Percentiles rank a stretch among this genome's conserved stretches.
phyloP scores from a whole-genome alignment of 352 stramenopile species.

The Pythium periplocum region DNA sequence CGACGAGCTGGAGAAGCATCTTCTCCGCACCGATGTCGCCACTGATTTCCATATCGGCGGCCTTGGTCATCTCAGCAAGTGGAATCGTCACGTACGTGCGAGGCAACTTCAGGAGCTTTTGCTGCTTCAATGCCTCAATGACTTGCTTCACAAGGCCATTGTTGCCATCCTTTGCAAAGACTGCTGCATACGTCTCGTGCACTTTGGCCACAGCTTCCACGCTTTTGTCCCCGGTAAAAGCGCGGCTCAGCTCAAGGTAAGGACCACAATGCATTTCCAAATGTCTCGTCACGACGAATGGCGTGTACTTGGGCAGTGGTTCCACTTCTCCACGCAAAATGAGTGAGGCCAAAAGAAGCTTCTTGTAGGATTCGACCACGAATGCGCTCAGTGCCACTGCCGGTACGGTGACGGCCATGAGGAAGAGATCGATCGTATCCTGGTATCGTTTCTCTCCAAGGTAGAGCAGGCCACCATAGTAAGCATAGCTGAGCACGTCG shows the following conservation, averaged over 20 bases:
- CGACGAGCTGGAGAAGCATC: slow-evolving; percentile 55
- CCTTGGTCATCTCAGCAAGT: slow-evolving; percentile 47
- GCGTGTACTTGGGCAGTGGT: slow-evolving; percentile 73
- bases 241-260: slow-evolving; percentile 52
- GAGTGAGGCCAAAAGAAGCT: slow-evolving; percentile 64
- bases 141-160: slow-evolving; percentile 79
- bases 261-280: slow-evolving; percentile 58
- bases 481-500: slow-evolving; percentile 79
- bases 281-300: slow-evolving; percentile 68
- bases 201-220: slow-evolving; percentile 25
- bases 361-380: slow-evolving; percentile 82
- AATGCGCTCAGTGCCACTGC: slow-evolving; percentile 71
- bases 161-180: slow-evolving; percentile 60
- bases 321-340: slow-evolving; percentile 45
- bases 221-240: slow-evolving; percentile 44
- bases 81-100: slow-evolving; percentile 77
- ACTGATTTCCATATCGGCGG: slow-evolving; percentile 34
- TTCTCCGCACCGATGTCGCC: slow-evolving; percentile 38
- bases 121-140: slow-evolving; percentile 55
- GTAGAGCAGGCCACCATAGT: slow-evolving; percentile 75
- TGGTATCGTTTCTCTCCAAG: slow-evolving; percentile 74
- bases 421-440: slow-evolving; percentile 68
- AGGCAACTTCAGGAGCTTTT: slow-evolving; percentile 70
- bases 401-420: slow-evolving; percentile 66
- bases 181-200: slow-evolving; percentile 31